Evolutionary conservation across 257 asterid species (phyloP).

Genomic region (Solanum gandarillasii): DNA sequence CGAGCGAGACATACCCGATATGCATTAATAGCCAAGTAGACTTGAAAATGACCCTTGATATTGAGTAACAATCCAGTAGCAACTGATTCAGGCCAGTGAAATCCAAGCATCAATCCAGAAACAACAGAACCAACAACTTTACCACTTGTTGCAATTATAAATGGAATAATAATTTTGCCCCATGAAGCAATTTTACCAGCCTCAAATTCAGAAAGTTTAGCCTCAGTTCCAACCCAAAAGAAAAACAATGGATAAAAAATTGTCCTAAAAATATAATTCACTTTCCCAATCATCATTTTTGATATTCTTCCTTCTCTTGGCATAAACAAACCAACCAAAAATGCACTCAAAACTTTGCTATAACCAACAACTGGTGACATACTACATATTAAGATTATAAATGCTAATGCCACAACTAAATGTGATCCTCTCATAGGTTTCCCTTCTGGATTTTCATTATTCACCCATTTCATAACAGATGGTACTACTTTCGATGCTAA

Average conservation of each 20-base stretch:
- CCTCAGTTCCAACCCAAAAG: constrained; percentile 75
- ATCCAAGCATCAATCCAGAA: constrained; percentile 63
- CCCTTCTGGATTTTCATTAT: constrained; percentile 80
- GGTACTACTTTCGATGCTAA: constrained; percentile 69
- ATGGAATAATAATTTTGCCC: constrained; percentile 25
- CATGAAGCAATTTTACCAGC: constrained; percentile 29
- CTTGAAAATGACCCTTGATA: constrained; percentile 84
- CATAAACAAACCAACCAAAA: constrained; percentile 77
- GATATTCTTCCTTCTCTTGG: constrained; percentile 89
- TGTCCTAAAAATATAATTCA: constrained; percentile 57
- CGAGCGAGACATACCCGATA: constrained; percentile 22
- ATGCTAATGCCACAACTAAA: constrained; percentile 56
- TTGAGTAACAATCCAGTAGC: constrained; percentile 69
- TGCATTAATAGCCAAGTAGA: constrained; percentile 65
- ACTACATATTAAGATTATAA: constrained; percentile 44
- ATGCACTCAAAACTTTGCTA: constrained; percentile 62
- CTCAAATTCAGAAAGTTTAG: constrained; percentile 27
- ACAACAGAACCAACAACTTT: constrained; percentile 58
- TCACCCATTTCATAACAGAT: constrained; percentile 71
- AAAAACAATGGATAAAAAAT: constrained; percentile 71
- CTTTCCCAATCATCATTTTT: constrained; percentile 59
- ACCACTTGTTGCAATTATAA: constrained; percentile 41
- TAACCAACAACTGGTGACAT: constrained; percentile 41
- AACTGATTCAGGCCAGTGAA: constrained; percentile 81
- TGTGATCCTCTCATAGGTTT: constrained; percentile 91